phyloP scores from a whole-genome alignment of 2,329 filamentous ascomycete species.

The Colletotrichum abscissum region DNA sequence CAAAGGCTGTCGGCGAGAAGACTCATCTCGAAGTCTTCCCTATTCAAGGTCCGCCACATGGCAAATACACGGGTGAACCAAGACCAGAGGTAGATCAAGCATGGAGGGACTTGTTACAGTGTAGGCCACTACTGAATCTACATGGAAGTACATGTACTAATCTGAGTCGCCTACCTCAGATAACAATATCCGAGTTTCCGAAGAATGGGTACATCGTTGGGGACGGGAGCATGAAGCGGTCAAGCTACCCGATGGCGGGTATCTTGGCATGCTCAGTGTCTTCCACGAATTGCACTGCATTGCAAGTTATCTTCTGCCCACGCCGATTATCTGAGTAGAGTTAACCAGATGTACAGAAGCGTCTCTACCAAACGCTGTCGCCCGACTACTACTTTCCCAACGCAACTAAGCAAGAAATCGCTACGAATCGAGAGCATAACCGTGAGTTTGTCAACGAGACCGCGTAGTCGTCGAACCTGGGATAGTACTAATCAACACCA shows the following conservation, averaged over 20 bases:
- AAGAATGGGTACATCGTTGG: conserved; percentile 31
- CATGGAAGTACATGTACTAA: neutral
- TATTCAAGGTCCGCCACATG: conserved; percentile 32
- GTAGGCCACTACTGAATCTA: neutral
- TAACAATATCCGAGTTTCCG: conserved; percentile 32
- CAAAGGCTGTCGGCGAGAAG: conserved; percentile 11
- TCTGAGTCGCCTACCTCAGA: neutral
- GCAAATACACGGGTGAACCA: conserved; percentile 29
- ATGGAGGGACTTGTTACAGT: conserved; percentile 31
- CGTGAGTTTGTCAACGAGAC: neutral
- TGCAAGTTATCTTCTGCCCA: neutral
- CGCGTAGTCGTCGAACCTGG: fast-evolving
- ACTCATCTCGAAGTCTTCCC: conserved; percentile 30
- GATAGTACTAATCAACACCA: neutral
- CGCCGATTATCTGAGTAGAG: neutral
- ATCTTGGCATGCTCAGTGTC: conserved; percentile 33
- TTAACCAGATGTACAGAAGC: conserved; percentile 16
- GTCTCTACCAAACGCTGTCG: conserved; percentile 28
- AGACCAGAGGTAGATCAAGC: conserved; percentile 30
- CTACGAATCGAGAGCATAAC: conserved; percentile 31
- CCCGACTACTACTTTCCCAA: conserved; percentile 33
- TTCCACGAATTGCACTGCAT: conserved; percentile 34
- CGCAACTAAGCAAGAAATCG: conserved; percentile 19
- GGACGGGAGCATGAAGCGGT: conserved; percentile 30
- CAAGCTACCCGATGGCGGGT: conserved; percentile 30